These are phyloP conservation scores for Ophiostoma triangulosporum DNA, from an alignment of 2,329 filamentous ascomycete genomes.

Conservation along the genomic window DNA sequence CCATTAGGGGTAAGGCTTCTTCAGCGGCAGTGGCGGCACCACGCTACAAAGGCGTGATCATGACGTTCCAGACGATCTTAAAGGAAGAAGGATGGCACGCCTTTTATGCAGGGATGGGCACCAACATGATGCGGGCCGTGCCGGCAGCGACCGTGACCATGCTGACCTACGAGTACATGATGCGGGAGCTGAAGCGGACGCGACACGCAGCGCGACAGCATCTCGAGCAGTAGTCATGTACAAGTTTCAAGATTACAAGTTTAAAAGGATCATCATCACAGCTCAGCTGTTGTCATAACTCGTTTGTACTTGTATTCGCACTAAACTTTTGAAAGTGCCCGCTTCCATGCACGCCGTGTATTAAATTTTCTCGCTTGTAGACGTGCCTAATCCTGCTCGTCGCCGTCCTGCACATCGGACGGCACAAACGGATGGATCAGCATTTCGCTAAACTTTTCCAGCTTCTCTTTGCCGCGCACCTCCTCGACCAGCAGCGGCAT, in stretches of 20 bases:
- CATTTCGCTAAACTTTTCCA: slow-evolving; percentile 85
- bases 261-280: too few relatives aligned
- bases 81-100: slow-evolving; percentile 88
- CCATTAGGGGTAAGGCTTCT: slow-evolving; percentile 13
- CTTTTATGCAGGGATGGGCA: slow-evolving; percentile 94
- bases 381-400: neutral
- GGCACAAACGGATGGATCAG: slow-evolving; percentile 63
- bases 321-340: too few relatives aligned
- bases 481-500: slow-evolving; percentile 95
- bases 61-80: slow-evolving; percentile 73
- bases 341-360: too few relatives aligned
- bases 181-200: slow-evolving; percentile 36
- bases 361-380: too few relatives aligned
- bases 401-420: slow-evolving; percentile 25
- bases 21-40: slow-evolving; percentile 25
- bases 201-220: slow-evolving; percentile 27
- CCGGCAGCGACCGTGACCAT: slow-evolving; percentile 95
- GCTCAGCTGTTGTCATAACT: too few relatives aligned
- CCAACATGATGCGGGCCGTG: slow-evolving; percentile 91
- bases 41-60: slow-evolving; percentile 66
- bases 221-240: slow-evolving; percentile 11
- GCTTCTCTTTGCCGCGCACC: slow-evolving; percentile 83
- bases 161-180: slow-evolving; percentile 81
- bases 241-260: too few relatives aligned
- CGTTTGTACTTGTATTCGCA: too few relatives aligned